These are phyloP conservation scores for Lipomyces starkeyi DNA, from an alignment of 805 yeast species.

Conservation along the genomic window DNA sequence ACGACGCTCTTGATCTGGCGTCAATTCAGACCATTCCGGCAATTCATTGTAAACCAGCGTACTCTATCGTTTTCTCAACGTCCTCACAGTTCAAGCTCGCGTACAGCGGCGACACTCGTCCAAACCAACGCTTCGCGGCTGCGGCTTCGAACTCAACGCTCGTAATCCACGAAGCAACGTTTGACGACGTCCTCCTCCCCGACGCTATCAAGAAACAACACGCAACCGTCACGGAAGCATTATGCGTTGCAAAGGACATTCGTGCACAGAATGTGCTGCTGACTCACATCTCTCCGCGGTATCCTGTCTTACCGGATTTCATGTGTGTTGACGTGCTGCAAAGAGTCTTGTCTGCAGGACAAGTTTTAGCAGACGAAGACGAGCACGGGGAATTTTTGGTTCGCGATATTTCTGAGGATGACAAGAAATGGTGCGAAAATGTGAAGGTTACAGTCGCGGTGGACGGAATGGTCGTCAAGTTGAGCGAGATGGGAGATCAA, in stretches of 20 bases:
- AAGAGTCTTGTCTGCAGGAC: not conserved
- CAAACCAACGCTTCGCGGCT: conserved; percentile 65
- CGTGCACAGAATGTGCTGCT: conserved; percentile 69
- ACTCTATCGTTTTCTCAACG: conserved; percentile 66
- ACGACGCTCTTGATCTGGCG: conserved; percentile 45
- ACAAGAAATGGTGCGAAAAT: conserved; percentile 13
- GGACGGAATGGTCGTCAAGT: conserved; percentile 65
- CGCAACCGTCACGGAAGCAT: conserved; percentile 87
- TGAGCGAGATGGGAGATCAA: conserved; percentile 51
- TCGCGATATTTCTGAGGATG: not conserved
- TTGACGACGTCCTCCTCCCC: conserved; percentile 74
- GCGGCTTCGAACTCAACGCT: conserved; percentile 73
- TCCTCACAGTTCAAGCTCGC: conserved; percentile 64
- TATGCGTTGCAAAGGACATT: conserved; percentile 72
- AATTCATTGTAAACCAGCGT: conserved; percentile 82
- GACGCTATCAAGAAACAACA: conserved; percentile 87
- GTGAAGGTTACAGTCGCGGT: conserved; percentile 55
- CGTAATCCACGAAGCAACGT: conserved; percentile 90
- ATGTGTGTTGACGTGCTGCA: not conserved
- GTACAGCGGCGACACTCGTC: conserved; percentile 95
- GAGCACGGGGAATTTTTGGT: not conserved
- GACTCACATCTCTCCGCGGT: conserved; percentile 94
- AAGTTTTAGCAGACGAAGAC: conserved; percentile 3
- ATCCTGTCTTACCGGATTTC: conserved; percentile 51
- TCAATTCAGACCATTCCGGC: conserved; percentile 72